These are phyloP conservation scores for Bruguiera gymnorhiza DNA, from an alignment of 345 rosid species.

Conservation along the genomic window DNA sequence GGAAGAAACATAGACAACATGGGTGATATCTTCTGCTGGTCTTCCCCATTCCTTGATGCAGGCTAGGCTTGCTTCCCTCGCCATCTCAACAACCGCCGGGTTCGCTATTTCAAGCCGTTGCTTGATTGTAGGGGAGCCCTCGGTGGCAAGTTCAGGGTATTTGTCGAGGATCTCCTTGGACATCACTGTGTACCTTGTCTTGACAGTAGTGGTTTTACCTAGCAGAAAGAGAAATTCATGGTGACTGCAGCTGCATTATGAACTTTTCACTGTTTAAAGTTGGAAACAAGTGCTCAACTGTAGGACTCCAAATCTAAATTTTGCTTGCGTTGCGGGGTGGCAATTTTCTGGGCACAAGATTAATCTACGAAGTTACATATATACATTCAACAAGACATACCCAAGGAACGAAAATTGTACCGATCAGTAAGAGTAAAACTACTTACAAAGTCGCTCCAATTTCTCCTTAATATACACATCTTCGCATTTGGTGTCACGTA, in stretches of 20 bases:
- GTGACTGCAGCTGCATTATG: not conserved
- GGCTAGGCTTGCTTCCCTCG: constrained; percentile 63
- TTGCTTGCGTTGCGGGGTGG: too few species aligned
- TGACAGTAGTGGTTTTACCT: constrained; percentile 95
- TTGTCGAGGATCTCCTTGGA: constrained; percentile 70
- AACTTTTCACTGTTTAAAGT: not conserved
- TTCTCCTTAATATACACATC: constrained; percentile 73
- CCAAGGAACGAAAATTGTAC: too few species aligned
- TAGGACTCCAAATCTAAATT: too few species aligned
- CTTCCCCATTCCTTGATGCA: constrained; percentile 94
- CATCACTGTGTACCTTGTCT: constrained; percentile 89
- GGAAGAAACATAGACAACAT: constrained; percentile 84
- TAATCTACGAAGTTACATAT: too few species aligned
- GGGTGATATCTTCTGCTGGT: constrained; percentile 69
- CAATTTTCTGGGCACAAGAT: too few species aligned
- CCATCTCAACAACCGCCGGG: constrained; percentile 85
- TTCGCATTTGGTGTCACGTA: constrained; percentile 79
- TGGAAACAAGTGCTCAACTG: not conserved
- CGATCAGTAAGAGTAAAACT: not conserved
- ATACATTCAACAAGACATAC: too few species aligned
- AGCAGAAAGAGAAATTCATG: constrained; percentile 15
- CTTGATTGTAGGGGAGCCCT: constrained; percentile 73
- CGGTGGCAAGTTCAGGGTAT: constrained; percentile 80
- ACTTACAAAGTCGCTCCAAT: constrained; percentile 79
- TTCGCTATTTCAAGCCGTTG: constrained; percentile 90